Conservation (phyloP, 805 yeast genomes). For the Spathaspora boniae region DNA sequence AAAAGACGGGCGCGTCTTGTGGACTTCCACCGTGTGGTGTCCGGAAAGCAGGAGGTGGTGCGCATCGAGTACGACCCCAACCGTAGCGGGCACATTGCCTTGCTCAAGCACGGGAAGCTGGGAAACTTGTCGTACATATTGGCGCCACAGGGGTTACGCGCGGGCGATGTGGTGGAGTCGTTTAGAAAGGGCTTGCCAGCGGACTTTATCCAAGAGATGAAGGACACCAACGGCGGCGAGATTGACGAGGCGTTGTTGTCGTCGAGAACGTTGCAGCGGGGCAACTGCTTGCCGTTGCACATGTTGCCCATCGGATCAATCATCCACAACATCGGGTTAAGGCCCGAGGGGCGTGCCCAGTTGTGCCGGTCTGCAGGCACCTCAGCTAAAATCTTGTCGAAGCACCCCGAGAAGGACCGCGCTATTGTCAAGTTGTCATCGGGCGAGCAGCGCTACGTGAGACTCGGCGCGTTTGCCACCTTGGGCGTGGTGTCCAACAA, state of each 20-base stretch:
- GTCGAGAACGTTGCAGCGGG: constrained; percentile 83
- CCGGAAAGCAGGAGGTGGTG: constrained; percentile 75
- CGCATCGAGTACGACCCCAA: constrained; percentile 96
- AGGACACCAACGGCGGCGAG: constrained; percentile 60
- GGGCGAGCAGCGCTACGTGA: constrained; percentile 91
- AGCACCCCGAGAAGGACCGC: constrained; percentile 61
- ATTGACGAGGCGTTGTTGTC: constrained; percentile 89
- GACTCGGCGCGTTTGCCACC: constrained; percentile 86
- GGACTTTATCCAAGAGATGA: constrained; percentile 71
- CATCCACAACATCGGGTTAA: constrained; percentile 81
- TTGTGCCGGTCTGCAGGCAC: constrained; percentile 94
- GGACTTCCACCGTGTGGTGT: constrained; percentile 63
- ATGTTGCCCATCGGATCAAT: constrained; percentile 96
- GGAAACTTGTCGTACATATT: constrained; percentile 72
- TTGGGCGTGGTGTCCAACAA: constrained; percentile 89
- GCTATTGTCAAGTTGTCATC: constrained; percentile 82
- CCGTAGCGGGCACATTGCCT: constrained; percentile 89
- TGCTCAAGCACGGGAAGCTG: constrained; percentile 62
- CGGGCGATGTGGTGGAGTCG: constrained; percentile 87
- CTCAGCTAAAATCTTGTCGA: constrained; percentile 82
- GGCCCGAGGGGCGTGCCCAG: constrained; percentile 71
- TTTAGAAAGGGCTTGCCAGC: constrained; percentile 86
- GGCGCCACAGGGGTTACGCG: constrained; percentile 90
- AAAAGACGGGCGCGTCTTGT: constrained; percentile 81
- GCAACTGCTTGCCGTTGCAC: constrained; percentile 87